These are phyloP conservation scores for Hypoxylon cercidicola DNA, from an alignment of 495 filamentous ascomycete species.

Conservation along the genomic window DNA sequence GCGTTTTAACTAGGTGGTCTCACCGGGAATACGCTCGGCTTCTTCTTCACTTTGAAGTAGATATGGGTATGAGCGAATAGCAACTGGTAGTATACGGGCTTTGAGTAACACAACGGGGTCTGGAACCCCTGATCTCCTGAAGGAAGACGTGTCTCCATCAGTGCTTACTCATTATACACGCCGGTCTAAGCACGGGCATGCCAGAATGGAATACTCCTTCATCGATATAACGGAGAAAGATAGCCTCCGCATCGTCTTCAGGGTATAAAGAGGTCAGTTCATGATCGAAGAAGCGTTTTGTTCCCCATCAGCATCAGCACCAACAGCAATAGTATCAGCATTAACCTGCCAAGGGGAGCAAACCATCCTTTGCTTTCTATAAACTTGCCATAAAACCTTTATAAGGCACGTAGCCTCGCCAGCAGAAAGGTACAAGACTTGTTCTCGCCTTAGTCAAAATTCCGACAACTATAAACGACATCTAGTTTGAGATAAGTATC, in stretches of 20 bases:
- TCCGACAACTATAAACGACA: not conserved
- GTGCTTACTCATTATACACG: constrained; percentile 39
- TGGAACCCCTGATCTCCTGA: constrained; percentile 20
- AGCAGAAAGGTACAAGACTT: not conserved
- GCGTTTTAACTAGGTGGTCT: not conserved
- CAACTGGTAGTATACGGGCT: constrained; percentile 14
- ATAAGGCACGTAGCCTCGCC: not conserved
- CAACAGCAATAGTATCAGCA: constrained; percentile 11
- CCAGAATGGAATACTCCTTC: constrained; percentile 9
- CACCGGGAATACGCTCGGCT: constrained; percentile 7
- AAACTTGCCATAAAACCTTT: not conserved
- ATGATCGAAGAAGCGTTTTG: constrained; percentile 13
- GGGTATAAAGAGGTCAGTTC: constrained; percentile 27
- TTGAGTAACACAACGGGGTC: constrained; percentile 26
- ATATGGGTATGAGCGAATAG: constrained; percentile 14
- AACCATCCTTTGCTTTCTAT: constrained; percentile 3
- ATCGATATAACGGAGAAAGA: constrained; percentile 8
- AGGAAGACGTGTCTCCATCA: constrained; percentile 3
- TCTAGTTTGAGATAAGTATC: not conserved
- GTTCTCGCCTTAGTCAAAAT: not conserved
- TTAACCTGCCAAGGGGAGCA: constrained; percentile 1
- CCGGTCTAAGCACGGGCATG: constrained; percentile 5
- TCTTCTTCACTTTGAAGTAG: constrained; percentile 1
- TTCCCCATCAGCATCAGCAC: constrained; percentile 8
- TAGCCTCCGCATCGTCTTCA: constrained; percentile 22